Evolutionary conservation across 164 flowering plant species (phyloP), one percentile per base, ranked within the genome.

Genomic region (grape (Vitis vinifera)): DNA sequence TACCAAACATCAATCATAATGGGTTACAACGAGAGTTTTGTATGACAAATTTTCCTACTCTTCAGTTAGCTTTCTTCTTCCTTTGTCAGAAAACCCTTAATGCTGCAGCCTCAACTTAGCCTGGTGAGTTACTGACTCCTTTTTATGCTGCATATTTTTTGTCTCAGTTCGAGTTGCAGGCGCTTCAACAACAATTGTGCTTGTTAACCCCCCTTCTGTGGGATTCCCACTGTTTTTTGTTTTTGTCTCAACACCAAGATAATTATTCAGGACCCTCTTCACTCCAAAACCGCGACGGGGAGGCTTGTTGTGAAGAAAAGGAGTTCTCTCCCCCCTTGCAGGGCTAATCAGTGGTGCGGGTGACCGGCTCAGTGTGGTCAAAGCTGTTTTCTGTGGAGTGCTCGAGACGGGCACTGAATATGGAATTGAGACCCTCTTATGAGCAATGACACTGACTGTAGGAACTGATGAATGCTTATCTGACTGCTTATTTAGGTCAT

Each of bases 281-380:
- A 90, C 94, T 16, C 94, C 91, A 29, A 85, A 78, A 19, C 93
- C 97, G n/a, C 89, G 94, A 10, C 84, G 78, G 1, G 62, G 75
- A 68, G 80, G 74, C 73, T 85, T 86, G 58, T 68, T 69, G 52
- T 71, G 68, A 71, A 82, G 74, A 63, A 89, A 85, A 9, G 91
- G 91, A 53, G 91, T 85, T 66, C 89, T 80, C 51, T 88, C 97
- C 31, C 80, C 85, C 68, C 76, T 85, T 59, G 84, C 84, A 51
- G 96, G 93, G 72, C 97, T 88, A 58, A 83, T 55, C 4, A 80
- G 75, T 9, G 84, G 80, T 27, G 77, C 85, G 11, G 97, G 96
- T 10, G 96, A 85, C 68, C 79, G 83, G 79, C 82, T 84, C 0
- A 93, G 92, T 2, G 91, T 80, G 50, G 76, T 62, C 16, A 72